phyloP scores from a whole-genome alignment of 495 filamentous ascomycete genomes.

The Letharia lupina region DNA sequence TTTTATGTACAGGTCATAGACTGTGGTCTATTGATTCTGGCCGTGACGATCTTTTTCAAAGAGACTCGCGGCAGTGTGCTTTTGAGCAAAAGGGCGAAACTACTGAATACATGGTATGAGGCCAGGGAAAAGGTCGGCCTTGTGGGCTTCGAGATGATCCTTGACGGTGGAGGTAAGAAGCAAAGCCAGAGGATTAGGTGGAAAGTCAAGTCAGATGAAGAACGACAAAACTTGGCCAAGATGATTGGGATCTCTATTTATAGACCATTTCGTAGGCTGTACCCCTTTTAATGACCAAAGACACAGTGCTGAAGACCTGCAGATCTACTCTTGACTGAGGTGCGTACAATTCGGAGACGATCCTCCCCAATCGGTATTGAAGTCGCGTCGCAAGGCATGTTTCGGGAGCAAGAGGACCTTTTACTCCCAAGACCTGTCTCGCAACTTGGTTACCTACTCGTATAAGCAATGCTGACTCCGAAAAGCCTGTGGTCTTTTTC shows the following conservation, averaged over 20 bases:
- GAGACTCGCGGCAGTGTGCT: constrained; percentile 82
- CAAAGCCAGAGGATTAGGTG: constrained; percentile 60
- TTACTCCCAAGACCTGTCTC: too few species aligned
- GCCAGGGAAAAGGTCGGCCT: constrained; percentile 58
- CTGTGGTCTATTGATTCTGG: constrained; percentile 52
- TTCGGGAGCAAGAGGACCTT: too few species aligned
- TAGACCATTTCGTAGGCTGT: constrained; percentile 59
- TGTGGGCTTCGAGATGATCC: constrained; percentile 48
- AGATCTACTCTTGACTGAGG: constrained; percentile 73
- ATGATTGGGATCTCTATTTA: constrained; percentile 72
- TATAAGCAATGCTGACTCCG: too few species aligned
- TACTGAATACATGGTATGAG: constrained; percentile 75
- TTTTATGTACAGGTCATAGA: constrained; percentile 80
- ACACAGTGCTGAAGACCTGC: constrained; percentile 7
- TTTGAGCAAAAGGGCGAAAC: constrained; percentile 63
- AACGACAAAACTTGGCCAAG: constrained; percentile 55
- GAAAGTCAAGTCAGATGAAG: constrained; percentile 78
- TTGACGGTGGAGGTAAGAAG: constrained; percentile 29
- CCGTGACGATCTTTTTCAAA: constrained; percentile 59
- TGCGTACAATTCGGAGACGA: too few species aligned
- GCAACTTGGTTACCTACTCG: too few species aligned
- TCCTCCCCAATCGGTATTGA: too few species aligned
- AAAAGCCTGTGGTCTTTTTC: constrained; percentile 75
- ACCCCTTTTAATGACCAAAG: background rate
- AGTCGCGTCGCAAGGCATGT: too few species aligned